Evolutionary conservation across 192 early-diverging fungal genomes (phyloP), one percentile per base, ranked within the genome.

Genomic region (Allomyces arbusculus): DNA sequence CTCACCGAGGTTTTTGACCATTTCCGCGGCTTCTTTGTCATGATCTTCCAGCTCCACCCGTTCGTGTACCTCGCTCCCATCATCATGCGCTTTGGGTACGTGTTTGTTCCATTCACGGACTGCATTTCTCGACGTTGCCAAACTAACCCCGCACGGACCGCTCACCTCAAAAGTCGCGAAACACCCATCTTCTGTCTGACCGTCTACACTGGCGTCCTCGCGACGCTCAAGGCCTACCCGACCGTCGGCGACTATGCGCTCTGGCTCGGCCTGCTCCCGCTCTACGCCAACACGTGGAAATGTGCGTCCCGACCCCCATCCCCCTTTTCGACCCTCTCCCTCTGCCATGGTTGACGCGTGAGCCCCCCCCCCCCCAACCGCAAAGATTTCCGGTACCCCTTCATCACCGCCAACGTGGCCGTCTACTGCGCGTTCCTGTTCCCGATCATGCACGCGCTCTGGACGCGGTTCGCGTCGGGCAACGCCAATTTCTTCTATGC

Each of bases 1-100:
- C 94, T 96, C 76, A 97, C 91, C 63, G 96, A 99, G 73, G 94
- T 99, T 74, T 99, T 99, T 80, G 94, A 99, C 72, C 90, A 95
- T 66, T 99, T 96, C 82, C 82, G 96, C 28, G 69, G 81, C 8
- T 97, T 99, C 71, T 99, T 96, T 73, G 67, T 92, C 69, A 72
- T 85, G 22, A 92, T 95, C 3, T 97, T 99, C 73, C 94, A 99
- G 75, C 76, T 97, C 26, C 88, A 91, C n/a, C 82, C 84, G 11
- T 86, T 97, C 45, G 86, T 91, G 19, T 99, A 95, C 76, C 82
- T 82, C 0, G 80, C 87, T 0, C 96, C 96, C 0, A 71, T 97
- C 3, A 72, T 84, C n/a, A 80, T 91, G 66, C 80, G 84, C 23
- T 87, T 94, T 66, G 72, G 80, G 89, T 88, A 78, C 67, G 69